phyloP scores from a whole-genome alignment of 2,329 filamentous ascomycete species.

The Penicillium rolfsii region DNA sequence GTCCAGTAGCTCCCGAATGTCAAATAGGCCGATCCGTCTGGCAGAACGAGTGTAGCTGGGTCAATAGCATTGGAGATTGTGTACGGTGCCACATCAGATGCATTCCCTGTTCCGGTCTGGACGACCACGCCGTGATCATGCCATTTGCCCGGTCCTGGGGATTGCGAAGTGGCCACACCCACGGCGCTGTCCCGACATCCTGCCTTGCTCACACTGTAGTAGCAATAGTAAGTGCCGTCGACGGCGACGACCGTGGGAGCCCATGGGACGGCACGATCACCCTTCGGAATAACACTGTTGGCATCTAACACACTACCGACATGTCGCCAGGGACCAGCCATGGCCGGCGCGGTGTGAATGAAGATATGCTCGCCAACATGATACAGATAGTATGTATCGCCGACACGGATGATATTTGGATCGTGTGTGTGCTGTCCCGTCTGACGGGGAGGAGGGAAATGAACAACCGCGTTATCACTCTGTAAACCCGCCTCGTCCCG shows the following conservation, averaged over 20 bases:
- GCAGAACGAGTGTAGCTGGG: constrained; percentile 53
- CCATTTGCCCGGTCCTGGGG: constrained; percentile 41
- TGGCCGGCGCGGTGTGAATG: constrained; percentile 34
- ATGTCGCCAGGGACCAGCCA: constrained; percentile 39
- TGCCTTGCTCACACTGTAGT: constrained; percentile 66
- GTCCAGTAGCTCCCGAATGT: constrained; percentile 72
- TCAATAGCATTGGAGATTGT: constrained; percentile 65
- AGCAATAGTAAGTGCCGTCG: constrained; percentile 63
- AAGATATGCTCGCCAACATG: constrained; percentile 38
- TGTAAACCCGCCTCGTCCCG: constrained; percentile 12
- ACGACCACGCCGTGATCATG: constrained; percentile 41
- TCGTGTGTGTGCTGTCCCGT: constrained; percentile 38
- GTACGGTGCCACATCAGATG: constrained; percentile 34
- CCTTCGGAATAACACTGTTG: constrained; percentile 40
- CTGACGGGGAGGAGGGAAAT: constrained; percentile 28
- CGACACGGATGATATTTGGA: constrained; percentile 36
- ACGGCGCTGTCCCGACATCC: constrained; percentile 66
- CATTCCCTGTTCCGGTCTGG: constrained; percentile 38
- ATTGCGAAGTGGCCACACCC: constrained; percentile 57
- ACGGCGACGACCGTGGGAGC: constrained; percentile 65
- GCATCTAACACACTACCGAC: constrained; percentile 35
- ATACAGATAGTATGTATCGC: constrained; percentile 37
- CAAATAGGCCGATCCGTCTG: constrained; percentile 49
- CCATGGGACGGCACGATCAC: constrained; percentile 43
- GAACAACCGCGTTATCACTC: constrained; percentile 11